Conservation (phyloP, 257 asterid species). For the Agastache rugosa region DNA sequence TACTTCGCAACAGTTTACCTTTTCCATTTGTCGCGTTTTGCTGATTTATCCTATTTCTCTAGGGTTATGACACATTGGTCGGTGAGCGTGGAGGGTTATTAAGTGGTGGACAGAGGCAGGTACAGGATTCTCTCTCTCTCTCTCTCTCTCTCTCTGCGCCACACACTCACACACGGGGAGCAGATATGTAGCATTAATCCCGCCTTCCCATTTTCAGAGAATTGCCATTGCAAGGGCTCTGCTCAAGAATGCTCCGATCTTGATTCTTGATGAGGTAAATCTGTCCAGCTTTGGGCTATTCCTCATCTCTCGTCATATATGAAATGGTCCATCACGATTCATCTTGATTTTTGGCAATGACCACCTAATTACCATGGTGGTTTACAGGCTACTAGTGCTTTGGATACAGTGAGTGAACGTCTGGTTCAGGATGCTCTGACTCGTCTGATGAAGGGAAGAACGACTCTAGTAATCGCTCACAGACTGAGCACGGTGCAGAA, state of each 20-base stretch:
- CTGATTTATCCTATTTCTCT: slow-evolving; percentile 30
- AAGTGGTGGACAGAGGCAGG: slow-evolving; percentile 99
- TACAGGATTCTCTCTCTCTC: slow-evolving; percentile 38
- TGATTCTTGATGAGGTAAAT: slow-evolving; percentile 92
- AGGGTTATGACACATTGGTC: slow-evolving; percentile 95
- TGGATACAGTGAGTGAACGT: slow-evolving; percentile 91
- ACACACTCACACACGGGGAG: neutral
- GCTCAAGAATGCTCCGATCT: slow-evolving; percentile 94
- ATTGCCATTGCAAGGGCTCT: slow-evolving; percentile 97
- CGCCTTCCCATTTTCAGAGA: slow-evolving; percentile 59
- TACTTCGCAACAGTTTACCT: slow-evolving; percentile 18
- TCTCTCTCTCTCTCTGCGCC: slow-evolving; percentile 8
- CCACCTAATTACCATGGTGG: slow-evolving; percentile 21
- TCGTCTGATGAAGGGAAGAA: slow-evolving; percentile 93
- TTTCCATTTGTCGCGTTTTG: slow-evolving; percentile 27
- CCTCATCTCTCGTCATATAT: neutral
- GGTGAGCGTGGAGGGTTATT: slow-evolving; percentile 98
- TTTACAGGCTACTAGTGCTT: slow-evolving; percentile 91
- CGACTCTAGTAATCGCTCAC: slow-evolving; percentile 96
- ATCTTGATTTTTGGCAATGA: neutral
- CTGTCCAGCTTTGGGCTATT: neutral
- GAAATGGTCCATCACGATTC: neutral
- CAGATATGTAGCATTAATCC: slow-evolving; percentile 30
- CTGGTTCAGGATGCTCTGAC: slow-evolving; percentile 89
- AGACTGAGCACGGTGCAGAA: slow-evolving; percentile 94